Conservation (phyloP, 129 eudicot species). For the Ambrosia artemisiifolia region DNA sequence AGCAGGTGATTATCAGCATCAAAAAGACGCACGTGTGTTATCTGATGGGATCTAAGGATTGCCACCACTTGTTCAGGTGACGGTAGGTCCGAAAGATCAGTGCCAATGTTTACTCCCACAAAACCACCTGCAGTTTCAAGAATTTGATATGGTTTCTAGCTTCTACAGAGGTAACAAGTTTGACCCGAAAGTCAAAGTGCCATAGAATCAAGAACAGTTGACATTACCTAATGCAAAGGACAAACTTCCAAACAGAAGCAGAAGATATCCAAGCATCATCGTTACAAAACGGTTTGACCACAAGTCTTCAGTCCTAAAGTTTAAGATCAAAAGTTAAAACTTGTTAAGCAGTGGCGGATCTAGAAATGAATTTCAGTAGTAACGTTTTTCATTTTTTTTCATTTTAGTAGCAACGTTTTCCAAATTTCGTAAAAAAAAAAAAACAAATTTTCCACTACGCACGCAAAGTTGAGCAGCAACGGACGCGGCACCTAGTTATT, state of each 20-base stretch:
- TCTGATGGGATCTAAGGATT: conserved; percentile 54
- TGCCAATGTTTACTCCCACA: conserved; percentile 72
- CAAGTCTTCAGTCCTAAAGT: not conserved
- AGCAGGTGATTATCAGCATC: conserved; percentile 71
- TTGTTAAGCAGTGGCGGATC: no score
- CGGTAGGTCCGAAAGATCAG: conserved; percentile 63
- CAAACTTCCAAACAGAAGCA: conserved; percentile 38
- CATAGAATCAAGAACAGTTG: conserved; percentile 1
- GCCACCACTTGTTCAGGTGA: conserved; percentile 61
- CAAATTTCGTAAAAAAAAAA: no score
- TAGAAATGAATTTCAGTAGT: no score
- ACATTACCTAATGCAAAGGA: conserved; percentile 45
- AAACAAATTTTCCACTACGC: no score
- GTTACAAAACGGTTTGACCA: conserved; percentile 20
- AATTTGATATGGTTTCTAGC: not conserved
- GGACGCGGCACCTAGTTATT: no score
- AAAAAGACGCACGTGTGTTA: conserved; percentile 75
- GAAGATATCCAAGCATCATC: conserved; percentile 46
- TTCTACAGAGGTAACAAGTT: not conserved
- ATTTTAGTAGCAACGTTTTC: no score
- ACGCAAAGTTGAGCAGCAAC: no score
- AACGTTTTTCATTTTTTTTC: no score
- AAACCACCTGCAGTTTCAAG: conserved; percentile 51
- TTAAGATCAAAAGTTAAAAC: conserved; percentile 20
- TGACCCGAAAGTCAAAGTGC: conserved; percentile 21